Evolutionary conservation across 2,329 filamentous ascomycete genomes (phyloP).

Genomic region (Cercospora zeina): DNA sequence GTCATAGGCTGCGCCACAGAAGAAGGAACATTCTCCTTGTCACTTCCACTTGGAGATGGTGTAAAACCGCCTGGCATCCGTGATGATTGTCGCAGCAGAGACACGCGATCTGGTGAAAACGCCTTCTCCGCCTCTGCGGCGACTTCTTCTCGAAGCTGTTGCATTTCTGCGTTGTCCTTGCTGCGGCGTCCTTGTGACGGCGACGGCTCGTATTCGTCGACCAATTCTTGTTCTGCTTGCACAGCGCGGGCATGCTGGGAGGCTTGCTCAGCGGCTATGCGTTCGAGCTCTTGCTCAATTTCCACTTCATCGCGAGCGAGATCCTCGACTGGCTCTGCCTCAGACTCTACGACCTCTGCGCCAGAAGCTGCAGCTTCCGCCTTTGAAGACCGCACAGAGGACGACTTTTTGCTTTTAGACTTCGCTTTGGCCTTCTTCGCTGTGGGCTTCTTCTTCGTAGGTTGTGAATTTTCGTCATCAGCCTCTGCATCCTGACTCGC

Average conservation of each 20-base stretch:
- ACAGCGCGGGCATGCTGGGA: conserved; percentile 30
- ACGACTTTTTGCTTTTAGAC: conserved; percentile 34
- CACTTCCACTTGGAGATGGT: conserved; percentile 39
- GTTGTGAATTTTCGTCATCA: conserved; percentile 18
- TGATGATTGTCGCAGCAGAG: conserved; percentile 14
- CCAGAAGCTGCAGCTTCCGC: conserved; percentile 27
- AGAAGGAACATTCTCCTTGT: conserved; percentile 43
- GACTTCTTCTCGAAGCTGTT: conserved; percentile 29
- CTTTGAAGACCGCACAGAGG: conserved; percentile 32
- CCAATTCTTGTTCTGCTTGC: conserved; percentile 34
- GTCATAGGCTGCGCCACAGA: conserved; percentile 35
- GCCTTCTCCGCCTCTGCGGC: conserved; percentile 23
- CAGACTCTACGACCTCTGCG: conserved; percentile 19
- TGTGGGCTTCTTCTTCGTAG: conserved; percentile 25
- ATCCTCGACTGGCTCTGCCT: conserved; percentile 25
- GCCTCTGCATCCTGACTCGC: conserved; percentile 18
- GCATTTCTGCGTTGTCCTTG: conserved; percentile 30
- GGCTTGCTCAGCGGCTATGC: conserved; percentile 36
- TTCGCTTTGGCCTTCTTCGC: conserved; percentile 36
- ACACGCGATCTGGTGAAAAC: conserved; percentile 18
- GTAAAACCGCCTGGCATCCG: conserved; percentile 25
- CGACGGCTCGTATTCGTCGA: conserved; percentile 42
- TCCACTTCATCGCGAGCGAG: conserved; percentile 35
- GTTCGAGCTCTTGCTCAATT: conserved; percentile 38
- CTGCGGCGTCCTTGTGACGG: conserved; percentile 35